Conservation (phyloP, 2,329 filamentous ascomycete species). For the Penicillium brevicompactum region DNA sequence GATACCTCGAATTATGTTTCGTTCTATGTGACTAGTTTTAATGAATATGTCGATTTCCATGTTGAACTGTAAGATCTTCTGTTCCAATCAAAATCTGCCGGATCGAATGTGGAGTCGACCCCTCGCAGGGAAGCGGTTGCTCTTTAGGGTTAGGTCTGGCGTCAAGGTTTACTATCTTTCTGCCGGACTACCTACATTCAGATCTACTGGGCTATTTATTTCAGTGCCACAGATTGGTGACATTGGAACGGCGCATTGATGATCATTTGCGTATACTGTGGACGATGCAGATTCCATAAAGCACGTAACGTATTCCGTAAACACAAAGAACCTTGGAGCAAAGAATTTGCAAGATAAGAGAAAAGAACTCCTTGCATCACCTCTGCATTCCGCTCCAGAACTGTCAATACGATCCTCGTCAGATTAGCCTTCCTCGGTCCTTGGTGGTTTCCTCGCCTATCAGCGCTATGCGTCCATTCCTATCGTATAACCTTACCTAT, state of each 20-base stretch:
- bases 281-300: background rate
- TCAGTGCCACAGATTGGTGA: no score
- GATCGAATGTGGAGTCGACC: slow-evolving; percentile 10
- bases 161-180: slow-evolving; percentile 3
- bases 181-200: background rate
- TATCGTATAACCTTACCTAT: background rate
- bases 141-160: slow-evolving; percentile 11
- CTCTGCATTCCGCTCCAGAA: background rate
- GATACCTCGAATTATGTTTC: slow-evolving; percentile 9
- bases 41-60: background rate
- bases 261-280: no score
- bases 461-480: no score
- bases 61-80: background rate
- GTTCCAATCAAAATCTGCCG: background rate
- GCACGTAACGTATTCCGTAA: background rate
- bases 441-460: background rate
- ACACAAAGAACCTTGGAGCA: background rate
- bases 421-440: background rate
- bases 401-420: background rate
- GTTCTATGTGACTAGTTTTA: background rate
- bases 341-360: background rate
- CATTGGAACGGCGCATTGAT: no score
- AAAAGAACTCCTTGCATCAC: background rate
- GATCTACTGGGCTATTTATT: background rate
- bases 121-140: slow-evolving; percentile 13